phyloP scores from a whole-genome alignment of 768 basidiomycete genomes.

The Rhizopogon vulgaris region DNA sequence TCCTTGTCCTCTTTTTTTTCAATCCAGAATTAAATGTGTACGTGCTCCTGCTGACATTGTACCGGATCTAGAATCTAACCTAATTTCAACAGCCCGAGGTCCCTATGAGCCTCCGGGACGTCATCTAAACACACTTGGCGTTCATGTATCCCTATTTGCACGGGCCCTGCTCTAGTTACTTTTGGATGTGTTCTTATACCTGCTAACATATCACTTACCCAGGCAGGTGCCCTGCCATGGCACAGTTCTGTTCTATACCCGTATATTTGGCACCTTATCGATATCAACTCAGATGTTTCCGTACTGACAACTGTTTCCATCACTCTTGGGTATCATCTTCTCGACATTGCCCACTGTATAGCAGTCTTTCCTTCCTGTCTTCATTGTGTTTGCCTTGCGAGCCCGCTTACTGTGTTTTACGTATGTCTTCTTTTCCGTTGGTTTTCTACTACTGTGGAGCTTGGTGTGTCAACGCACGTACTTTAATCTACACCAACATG shows the following conservation, averaged over 20 bases:
- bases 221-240: constrained; percentile 30
- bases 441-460: neutral
- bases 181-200: constrained; percentile 31
- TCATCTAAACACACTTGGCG: constrained; percentile 55
- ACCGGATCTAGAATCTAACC: constrained; percentile 10
- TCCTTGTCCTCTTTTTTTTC: constrained; percentile 9
- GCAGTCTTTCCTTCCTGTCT: constrained; percentile 24
- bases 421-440: neutral
- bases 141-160: constrained; percentile 82
- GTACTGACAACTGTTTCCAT: constrained; percentile 34
- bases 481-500: constrained; percentile 44
- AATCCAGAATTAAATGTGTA: constrained; percentile 80
- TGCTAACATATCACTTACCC: constrained; percentile 44
- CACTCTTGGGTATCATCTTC: constrained; percentile 36
- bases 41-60: constrained; percentile 22
- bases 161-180: constrained; percentile 32
- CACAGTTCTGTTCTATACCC: constrained; percentile 58
- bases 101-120: constrained; percentile 83
- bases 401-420: constrained; percentile 7
- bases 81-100: constrained; percentile 68
- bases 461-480: constrained; percentile 15
- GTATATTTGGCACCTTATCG: constrained; percentile 48
- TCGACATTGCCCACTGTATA: constrained; percentile 62
- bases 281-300: constrained; percentile 51
- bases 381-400: constrained; percentile 10